A percentile compares a stretch with the other conserved stretches of the same genome.
These are phyloP conservation scores for Penstemon newberryi DNA, from an alignment of 257 asterid species.

Conservation along the genomic window DNA sequence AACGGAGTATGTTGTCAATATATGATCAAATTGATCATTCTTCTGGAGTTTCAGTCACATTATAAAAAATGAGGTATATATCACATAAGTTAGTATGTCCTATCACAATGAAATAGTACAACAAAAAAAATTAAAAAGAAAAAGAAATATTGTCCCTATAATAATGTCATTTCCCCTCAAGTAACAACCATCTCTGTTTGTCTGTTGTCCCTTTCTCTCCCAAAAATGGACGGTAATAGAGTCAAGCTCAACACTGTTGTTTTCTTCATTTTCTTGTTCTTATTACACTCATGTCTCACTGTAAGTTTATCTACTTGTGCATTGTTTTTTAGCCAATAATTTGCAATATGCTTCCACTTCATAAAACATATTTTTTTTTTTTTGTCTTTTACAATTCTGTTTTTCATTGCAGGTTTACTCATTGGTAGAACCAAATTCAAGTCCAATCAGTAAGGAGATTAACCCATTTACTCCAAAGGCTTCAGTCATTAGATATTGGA, in stretches of 20 bases:
- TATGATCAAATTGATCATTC: too few relatives aligned
- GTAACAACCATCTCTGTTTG: conserved; percentile 23
- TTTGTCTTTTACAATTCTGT: conserved; percentile 29
- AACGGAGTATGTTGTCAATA: too few relatives aligned
- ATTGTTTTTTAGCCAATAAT: conserved; percentile 27
- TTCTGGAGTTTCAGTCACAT: too few relatives aligned
- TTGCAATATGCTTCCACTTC: not conserved
- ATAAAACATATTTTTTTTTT: not conserved
- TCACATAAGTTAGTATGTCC: too few relatives aligned
- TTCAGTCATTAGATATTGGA: conserved; percentile 69
- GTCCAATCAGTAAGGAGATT: conserved; percentile 26
- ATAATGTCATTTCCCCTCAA: conserved; percentile 39
- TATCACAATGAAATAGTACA: too few relatives aligned
- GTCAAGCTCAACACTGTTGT: conserved; percentile 39
- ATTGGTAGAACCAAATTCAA: conserved; percentile 29
- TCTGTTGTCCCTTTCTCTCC: conserved; percentile 32
- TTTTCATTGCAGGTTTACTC: conserved; percentile 45
- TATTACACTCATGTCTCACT: conserved; percentile 37
- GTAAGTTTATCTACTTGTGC: conserved; percentile 39
- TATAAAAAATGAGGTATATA: too few relatives aligned
- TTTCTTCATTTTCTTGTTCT: conserved; percentile 45
- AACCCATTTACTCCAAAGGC: conserved; percentile 74
- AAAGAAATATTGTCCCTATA: conserved; percentile 34
- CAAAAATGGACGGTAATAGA: conserved; percentile 52
- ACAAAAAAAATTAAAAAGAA: conserved; percentile 7